Base-by-base conservation (phyloP, 192 early-diverging fungal species). In the Coemansia sp. region DNA sequence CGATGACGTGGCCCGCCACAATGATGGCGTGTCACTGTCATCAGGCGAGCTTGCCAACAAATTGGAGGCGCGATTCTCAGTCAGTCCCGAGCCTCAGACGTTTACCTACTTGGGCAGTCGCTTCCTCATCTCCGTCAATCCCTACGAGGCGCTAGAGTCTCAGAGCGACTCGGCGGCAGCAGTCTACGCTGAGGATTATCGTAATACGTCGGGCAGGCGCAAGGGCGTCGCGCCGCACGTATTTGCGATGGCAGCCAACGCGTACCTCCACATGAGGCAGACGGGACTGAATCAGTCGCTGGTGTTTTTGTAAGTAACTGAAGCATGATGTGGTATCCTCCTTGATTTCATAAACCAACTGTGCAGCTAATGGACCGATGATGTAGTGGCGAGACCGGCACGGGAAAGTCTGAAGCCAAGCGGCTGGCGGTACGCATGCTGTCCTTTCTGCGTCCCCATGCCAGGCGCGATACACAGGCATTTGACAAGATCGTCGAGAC, bases 221-320 rank as follows among this genome's bases (percentile, higher is more conserved):
- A 77, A 85, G 64, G 64, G 73, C 36, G 70, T 89, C 65, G 72
- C 80, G 12, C 92, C 95, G n/a, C 95, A 97, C 69, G 88, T 92
- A 9, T 96, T 95, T 84, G 91, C 94, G 16, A 71, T 94, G 52
- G 92, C 94, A 16, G 87, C 93, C 29, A 87, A 91, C 50, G 94
- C 94, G 15, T 98, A 95, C 72, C 77, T 92, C 64, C 95, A 97
- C 71, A 91, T 97, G 90, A 81, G 90, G 34, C 87, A 95, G 62
- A 91, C 90, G n/a, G 89, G 90, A 5, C 87, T 93, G 66, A 95
- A 97, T 70, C 97, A 99, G 79, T 90, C 90, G 12, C 87, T 99
- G 52, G 79, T 98, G 10, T 89, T 97, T 65, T 89, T 88, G 97
- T 96, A 90, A 66, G 87, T 85, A 22, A 44, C 15, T 24, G 36